Evolutionary conservation across 140 eudicot genomes (phyloP), one percentile per base, ranked within the genome.

Genomic region (Cichorium intybus): DNA sequence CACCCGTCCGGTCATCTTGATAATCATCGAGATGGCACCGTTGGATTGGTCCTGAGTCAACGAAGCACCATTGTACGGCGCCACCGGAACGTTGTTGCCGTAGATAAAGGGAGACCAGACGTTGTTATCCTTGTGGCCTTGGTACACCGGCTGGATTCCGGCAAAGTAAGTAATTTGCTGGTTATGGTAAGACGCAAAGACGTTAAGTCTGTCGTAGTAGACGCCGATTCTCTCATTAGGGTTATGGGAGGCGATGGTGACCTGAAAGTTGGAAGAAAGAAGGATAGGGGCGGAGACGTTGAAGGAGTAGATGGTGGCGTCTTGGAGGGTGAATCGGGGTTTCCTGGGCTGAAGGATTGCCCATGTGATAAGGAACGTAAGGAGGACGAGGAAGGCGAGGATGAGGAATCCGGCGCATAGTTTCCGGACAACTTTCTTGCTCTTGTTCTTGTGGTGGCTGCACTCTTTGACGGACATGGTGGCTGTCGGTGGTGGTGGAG

Each of bases 151-250:
- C 0, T 88, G 92, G 50, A 85, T 81, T 1, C 56, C 77, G 5
- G 96, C 83, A 83, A 75, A 75, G 73, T 85, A 83, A 0, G 92
- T 92, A 29, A 92, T 83, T 45, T 87, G 98, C 35, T 92, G 98
- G 87, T 60, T 62, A 3, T 56, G 74, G 75, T 87, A 88, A 6
- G 87, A 6, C 31, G 96, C 98, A 59, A 74, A 92, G 17, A 76
- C 70, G 74, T 92, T 83, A 55, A 87, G 74, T 26, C 14, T 67
- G 39, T 87, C 98, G 54, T 92, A 92, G 87, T 85, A 92, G 4
- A 92, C 27, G 0, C 98, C 96, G 63, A 92, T 83, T 0, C 76
- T 70, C 18, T 46, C 68, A 63, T 92, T 92, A 2, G 95, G 92
- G 89, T 92, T 92, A 3, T 84, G 95, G 11, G 98, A 74, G 20